phyloP scores from a whole-genome alignment of 2,329 filamentous ascomycete species.

The Sporothrix brunneoviolacea region DNA sequence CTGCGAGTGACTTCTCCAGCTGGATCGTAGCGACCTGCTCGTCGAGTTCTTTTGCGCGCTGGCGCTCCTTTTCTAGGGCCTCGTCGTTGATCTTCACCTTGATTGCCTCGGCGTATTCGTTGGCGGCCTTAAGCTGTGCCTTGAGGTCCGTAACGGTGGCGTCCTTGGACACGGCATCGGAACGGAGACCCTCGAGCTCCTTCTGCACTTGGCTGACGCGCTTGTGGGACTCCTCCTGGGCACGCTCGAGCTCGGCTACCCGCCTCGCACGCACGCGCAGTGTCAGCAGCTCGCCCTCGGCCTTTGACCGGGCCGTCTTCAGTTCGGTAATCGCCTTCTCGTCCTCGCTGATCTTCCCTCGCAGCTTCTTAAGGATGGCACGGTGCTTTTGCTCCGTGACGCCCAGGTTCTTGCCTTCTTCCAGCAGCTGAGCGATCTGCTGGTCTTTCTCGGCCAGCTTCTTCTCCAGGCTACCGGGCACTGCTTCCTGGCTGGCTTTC shows the following conservation, averaged over 20 bases:
- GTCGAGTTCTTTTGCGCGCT: slow-evolving; percentile 45
- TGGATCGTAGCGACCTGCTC: slow-evolving; percentile 57
- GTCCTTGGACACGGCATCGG: slow-evolving; percentile 57
- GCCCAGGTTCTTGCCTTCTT: slow-evolving; percentile 85
- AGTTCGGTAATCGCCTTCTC: slow-evolving; percentile 59
- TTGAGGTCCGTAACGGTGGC: slow-evolving; percentile 62
- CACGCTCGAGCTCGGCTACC: slow-evolving; percentile 49
- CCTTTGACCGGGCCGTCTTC: slow-evolving; percentile 53
- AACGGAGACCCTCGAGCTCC: slow-evolving; percentile 45
- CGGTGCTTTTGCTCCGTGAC: slow-evolving; percentile 81
- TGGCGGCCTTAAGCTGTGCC: slow-evolving; percentile 60
- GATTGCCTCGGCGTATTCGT: slow-evolving; percentile 58
- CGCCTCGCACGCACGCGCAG: slow-evolving; percentile 43
- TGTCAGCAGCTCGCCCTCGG: slow-evolving; percentile 41
- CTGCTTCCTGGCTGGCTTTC: slow-evolving; percentile 55
- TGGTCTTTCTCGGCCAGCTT: slow-evolving; percentile 85
- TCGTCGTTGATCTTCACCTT: slow-evolving; percentile 62
- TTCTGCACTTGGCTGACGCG: slow-evolving; percentile 52
- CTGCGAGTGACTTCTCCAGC: slow-evolving; percentile 69
- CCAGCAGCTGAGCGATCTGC: slow-evolving; percentile 80
- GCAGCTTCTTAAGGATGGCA: slow-evolving; percentile 74
- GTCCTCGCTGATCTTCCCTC: slow-evolving; percentile 56
- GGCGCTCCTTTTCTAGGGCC: slow-evolving; percentile 58
- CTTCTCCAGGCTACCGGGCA: slow-evolving; percentile 62
- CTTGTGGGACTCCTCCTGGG: slow-evolving; percentile 44